These are phyloP conservation scores for Anisodus tanguticus DNA, from an alignment of 257 asterid species.

Conservation along the genomic window DNA sequence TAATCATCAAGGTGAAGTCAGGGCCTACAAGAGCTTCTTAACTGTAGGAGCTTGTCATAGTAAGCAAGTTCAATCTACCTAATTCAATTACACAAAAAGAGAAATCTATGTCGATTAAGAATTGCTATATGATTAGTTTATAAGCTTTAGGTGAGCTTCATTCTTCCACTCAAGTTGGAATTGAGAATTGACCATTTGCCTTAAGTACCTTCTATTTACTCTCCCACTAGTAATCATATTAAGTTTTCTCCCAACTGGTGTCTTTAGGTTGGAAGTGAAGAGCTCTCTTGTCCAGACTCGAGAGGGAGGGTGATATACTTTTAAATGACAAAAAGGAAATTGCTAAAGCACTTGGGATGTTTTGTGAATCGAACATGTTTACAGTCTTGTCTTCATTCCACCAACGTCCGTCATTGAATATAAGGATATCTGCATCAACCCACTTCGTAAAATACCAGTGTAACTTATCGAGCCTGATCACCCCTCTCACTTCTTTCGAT, in stretches of 20 bases:
- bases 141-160: neutral
- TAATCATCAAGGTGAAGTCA: neutral
- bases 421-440: constrained; percentile 69
- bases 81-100: neutral
- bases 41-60: neutral
- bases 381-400: constrained; percentile 84
- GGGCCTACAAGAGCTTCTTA: neutral
- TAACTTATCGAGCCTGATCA: constrained; percentile 65
- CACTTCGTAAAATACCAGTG: constrained; percentile 76
- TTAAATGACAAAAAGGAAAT: neutral
- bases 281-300: neutral
- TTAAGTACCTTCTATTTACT: neutral
- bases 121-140: no score
- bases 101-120: neutral
- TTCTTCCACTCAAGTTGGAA: neutral
- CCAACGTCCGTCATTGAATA: constrained; percentile 94
- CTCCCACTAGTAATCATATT: neutral
- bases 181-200: neutral
- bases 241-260: neutral
- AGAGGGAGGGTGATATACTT: neutral
- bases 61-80: neutral
- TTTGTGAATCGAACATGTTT: constrained; percentile 49
- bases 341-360: neutral
- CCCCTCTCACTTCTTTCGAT: constrained; percentile 63
- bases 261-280: neutral